Evolutionary conservation across 805 yeast species (phyloP).

Genomic region (Saturnispora silvae): DNA sequence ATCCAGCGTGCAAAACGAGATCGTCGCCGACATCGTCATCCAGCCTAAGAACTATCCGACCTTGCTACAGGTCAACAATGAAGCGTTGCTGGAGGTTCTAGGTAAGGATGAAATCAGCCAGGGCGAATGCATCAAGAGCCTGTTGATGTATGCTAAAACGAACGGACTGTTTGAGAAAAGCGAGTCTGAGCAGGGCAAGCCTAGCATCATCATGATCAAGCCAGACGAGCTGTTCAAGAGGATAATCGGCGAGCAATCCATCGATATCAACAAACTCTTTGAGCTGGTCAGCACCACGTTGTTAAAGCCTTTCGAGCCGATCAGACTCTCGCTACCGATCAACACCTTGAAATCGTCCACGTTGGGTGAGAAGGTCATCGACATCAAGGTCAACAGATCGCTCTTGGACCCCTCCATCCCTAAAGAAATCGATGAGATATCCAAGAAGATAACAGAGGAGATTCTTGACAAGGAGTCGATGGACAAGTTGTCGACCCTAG

Average conservation of each 20-base stretch:
- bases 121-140: constrained; percentile 55
- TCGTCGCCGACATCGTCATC: constrained; percentile 62
- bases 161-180: constrained; percentile 27
- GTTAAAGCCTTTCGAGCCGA: constrained; percentile 68
- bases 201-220: constrained; percentile 23
- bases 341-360: constrained; percentile 70
- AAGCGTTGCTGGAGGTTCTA: constrained; percentile 50
- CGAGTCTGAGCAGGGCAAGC: constrained; percentile 13
- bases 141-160: constrained; percentile 28
- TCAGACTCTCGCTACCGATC: constrained; percentile 62
- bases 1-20: constrained; percentile 32
- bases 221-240: constrained; percentile 36
- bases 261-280: constrained; percentile 63
- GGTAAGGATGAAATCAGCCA: constrained; percentile 76
- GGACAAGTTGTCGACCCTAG: constrained; percentile 27
- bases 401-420: constrained; percentile 25
- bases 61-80: constrained; percentile 52
- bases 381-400: constrained; percentile 47
- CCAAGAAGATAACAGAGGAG: constrained; percentile 34
- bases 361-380: constrained; percentile 70
- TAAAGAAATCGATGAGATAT: constrained; percentile 30
- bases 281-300: constrained; percentile 59
- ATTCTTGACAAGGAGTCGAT: constrained; percentile 32
- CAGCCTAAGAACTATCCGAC: constrained; percentile 73
- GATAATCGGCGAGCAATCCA: constrained; percentile 36